Evolutionary conservation across 805 yeast species (phyloP).

Genomic region (Cyberlindnera veronae): DNA sequence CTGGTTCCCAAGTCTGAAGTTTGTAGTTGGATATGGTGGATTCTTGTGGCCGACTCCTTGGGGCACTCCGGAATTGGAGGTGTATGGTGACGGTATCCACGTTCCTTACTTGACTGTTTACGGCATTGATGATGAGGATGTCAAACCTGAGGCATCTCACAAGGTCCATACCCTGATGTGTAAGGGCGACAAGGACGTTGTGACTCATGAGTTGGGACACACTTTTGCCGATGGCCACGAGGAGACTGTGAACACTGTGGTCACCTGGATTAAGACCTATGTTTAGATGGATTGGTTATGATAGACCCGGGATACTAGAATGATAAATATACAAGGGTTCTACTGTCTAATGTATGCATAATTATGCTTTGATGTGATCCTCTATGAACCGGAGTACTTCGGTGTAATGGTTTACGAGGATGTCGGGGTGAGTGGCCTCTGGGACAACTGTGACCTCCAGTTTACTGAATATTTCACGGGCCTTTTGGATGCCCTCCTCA

Average conservation of each 20-base stretch:
- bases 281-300: background rate
- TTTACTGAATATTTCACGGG: constrained; percentile 6
- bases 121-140: constrained; percentile 11
- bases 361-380: background rate
- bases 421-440: constrained; percentile 10
- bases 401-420: constrained; percentile 7
- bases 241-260: constrained; percentile 1
- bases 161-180: constrained; percentile 3
- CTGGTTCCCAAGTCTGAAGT: constrained; percentile 9
- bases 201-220: constrained; percentile 11
- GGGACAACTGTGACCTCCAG: background rate
- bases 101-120: constrained; percentile 15
- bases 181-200: background rate
- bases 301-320: background rate
- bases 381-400: constrained; percentile 3
- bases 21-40: constrained; percentile 9
- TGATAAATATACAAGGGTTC: background rate
- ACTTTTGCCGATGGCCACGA: constrained; percentile 14
- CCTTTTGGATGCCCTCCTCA: constrained; percentile 23
- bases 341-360: too few relatives aligned
- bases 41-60: constrained; percentile 7
- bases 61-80: background rate
- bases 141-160: constrained; percentile 7
- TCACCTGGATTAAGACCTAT: constrained; percentile 10
- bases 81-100: constrained; percentile 7